Evolutionary conservation across 1,284 basidiomycete species (phyloP).

Genomic region (Pisolithus thermaeus): DNA sequence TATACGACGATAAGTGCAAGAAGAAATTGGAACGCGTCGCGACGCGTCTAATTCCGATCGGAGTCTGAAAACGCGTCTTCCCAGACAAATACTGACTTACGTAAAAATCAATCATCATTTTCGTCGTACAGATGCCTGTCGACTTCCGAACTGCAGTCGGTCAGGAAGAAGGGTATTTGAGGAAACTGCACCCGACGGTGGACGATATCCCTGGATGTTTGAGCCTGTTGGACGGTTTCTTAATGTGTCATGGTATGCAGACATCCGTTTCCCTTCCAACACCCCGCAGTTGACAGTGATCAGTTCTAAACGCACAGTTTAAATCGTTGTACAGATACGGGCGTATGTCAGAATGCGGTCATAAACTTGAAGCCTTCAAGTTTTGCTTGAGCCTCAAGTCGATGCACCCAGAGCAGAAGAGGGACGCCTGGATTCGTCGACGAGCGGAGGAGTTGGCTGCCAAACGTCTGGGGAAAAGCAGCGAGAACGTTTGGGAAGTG

Average conservation of each 20-base stretch:
- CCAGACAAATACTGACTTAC: not conserved
- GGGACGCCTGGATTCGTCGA: slow-evolving; percentile 78
- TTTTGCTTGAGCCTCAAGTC: slow-evolving; percentile 87
- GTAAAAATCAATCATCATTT: slow-evolving; percentile 3
- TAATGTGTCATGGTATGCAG: slow-evolving; percentile 67
- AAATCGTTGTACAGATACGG: slow-evolving; percentile 87
- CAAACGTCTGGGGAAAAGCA: slow-evolving; percentile 68
- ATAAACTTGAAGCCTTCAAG: slow-evolving; percentile 91
- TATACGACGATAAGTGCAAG: slow-evolving; percentile 13
- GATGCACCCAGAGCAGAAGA: slow-evolving; percentile 69
- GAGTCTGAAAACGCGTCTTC: slow-evolving; percentile 32
- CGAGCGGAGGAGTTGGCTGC: slow-evolving; percentile 91
- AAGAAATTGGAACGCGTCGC: slow-evolving; percentile 22
- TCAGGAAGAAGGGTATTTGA: slow-evolving; percentile 63
- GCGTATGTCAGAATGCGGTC: slow-evolving; percentile 66
- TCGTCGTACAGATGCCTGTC: slow-evolving; percentile 28
- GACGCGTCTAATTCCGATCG: slow-evolving; percentile 26
- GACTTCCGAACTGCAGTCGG: slow-evolving; percentile 49
- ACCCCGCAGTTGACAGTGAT: slow-evolving; percentile 4
- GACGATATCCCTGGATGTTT: slow-evolving; percentile 82
- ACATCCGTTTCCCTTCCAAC: slow-evolving; percentile 3
- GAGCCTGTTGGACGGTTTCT: slow-evolving; percentile 71
- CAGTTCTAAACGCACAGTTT: slow-evolving; percentile 79
- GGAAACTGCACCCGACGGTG: slow-evolving; percentile 58
- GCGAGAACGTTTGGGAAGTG: slow-evolving; percentile 92